Evolutionary conservation across 139 green algal genomes (phyloP), one percentile per base, ranked within the genome.

Genomic region (Haematococcus lacustris): DNA sequence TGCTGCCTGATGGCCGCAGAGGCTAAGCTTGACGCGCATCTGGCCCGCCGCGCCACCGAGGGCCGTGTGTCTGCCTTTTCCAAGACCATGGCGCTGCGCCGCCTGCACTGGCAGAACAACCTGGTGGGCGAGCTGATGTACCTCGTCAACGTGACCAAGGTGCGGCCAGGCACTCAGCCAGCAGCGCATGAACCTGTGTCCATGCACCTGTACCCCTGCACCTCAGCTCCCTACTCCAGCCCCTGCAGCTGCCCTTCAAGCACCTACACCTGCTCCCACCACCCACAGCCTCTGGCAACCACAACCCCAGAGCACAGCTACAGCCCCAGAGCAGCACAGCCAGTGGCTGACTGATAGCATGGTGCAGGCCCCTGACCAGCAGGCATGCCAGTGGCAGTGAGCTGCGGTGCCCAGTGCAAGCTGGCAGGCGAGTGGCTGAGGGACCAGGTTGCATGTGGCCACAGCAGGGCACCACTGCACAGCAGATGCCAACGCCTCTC

Each of bases 21-120:
- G n/a, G n/a, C n/a, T n/a, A n/a, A n/a, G n/a, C n/a, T n/a, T n/a
- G n/a, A n/a, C n/a, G n/a, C n/a, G n/a, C n/a, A n/a, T n/a, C n/a
- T n/a, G n/a, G n/a, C n/a, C n/a, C n/a, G n/a, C n/a, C n/a, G n/a
- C n/a, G n/a, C n/a, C n/a, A n/a, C n/a, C n/a, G n/a, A n/a, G n/a
- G n/a, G n/a, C n/a, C n/a, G n/a, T n/a, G n/a, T n/a, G n/a, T n/a
- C n/a, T n/a, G n/a, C 51, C 23, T 86, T 87, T 59, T 85, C 75
- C 26, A 75, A 65, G 43, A 37, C 75, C 51, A 85, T 91, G 75
- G 78, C 77, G 6, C 63, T 84, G 38, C 66, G 81, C 43, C 89
- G 87, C 23, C 51, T 90, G 41, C 88, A 94, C 71, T 89, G 85
- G 83, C 74, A 80, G 30, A 86, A 87, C 73, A 80, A 35, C 40